These are phyloP conservation scores for Plasmodium cynomolgi DNA, from an alignment of 169 alveolate species.

Conservation along the genomic window DNA sequence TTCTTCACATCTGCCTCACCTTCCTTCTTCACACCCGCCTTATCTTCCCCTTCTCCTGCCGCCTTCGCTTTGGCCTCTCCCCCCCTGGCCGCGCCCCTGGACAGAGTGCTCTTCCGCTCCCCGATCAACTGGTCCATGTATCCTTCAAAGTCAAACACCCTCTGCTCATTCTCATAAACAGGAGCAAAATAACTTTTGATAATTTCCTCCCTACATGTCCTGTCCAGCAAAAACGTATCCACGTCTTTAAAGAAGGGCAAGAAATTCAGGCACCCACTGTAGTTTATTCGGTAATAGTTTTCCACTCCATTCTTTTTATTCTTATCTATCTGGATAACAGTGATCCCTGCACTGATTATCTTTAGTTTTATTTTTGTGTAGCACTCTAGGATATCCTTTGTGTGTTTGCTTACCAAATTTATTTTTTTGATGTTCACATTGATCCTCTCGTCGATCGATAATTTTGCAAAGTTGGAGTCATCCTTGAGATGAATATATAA, in stretches of 20 bases:
- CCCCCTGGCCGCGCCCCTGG: constrained; percentile 1
- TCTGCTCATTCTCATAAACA: constrained; percentile 63
- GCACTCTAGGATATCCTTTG: constrained; percentile 54
- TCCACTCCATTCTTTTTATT: constrained; percentile 64
- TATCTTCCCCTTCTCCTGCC: not conserved
- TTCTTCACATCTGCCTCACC: not conserved
- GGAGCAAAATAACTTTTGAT: constrained; percentile 55
- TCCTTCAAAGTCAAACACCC: constrained; percentile 45
- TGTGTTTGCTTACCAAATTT: constrained; percentile 54
- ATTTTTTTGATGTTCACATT: constrained; percentile 57
- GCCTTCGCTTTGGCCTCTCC: not conserved
- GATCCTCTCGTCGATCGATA: constrained; percentile 43
- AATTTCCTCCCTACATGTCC: constrained; percentile 26
- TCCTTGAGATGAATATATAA: constrained; percentile 71
- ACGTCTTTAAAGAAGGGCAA: constrained; percentile 62
- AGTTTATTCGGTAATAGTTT: constrained; percentile 67
- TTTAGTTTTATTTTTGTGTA: constrained; percentile 73
- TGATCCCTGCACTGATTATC: constrained; percentile 71
- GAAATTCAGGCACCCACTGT: constrained; percentile 74
- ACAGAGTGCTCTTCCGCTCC: constrained; percentile 44
- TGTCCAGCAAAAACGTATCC: constrained; percentile 41
- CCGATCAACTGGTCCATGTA: constrained; percentile 53
- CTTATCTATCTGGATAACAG: constrained; percentile 73
- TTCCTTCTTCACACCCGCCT: not conserved
- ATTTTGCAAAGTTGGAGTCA: constrained; percentile 15